Conservation (phyloP, 1,284 basidiomycete genomes). For the Malassezia equina region DNA sequence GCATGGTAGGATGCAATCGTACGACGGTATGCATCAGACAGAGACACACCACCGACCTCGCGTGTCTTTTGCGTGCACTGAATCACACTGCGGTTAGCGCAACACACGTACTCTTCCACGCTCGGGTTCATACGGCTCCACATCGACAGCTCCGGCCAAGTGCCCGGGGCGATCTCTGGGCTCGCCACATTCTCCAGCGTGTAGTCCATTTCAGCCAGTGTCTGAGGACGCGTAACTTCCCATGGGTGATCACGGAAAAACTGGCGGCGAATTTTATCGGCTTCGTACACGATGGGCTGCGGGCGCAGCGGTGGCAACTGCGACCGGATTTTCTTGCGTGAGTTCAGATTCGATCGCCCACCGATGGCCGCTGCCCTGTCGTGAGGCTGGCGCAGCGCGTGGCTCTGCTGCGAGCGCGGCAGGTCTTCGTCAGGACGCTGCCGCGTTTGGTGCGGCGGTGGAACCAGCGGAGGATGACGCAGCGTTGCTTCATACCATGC, state of each 20-base stretch:
- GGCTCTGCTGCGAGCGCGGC: conserved; percentile 22
- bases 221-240: conserved; percentile 73
- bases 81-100: conserved; percentile 57
- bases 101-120: conserved; percentile 70
- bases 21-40: conserved; percentile 66
- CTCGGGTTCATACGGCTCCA: conserved; percentile 59
- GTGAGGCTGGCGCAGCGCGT: conserved; percentile 23
- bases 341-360: conserved; percentile 27
- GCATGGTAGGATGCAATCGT: conserved; percentile 35
- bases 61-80: conserved; percentile 71
- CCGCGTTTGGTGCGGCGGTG: conserved; percentile 65
- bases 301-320: conserved; percentile 55
- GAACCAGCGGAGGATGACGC: conserved; percentile 72
- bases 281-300: conserved; percentile 64
- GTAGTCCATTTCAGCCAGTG: conserved; percentile 59
- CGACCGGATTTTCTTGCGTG: conserved; percentile 45
- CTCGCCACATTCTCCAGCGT: conserved; percentile 52
- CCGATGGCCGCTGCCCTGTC: conserved; percentile 3
- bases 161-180: conserved; percentile 55
- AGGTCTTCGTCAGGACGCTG: conserved; percentile 51
- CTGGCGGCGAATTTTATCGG: conserved; percentile 74
- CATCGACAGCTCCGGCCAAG: conserved; percentile 64
- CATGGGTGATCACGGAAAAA: conserved; percentile 96
- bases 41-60: conserved; percentile 57
- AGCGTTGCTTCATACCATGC: conserved; percentile 78